Evolutionary conservation across 1,139 yeast genomes (phyloP).

Genomic region (Pneumocystis sp.): DNA sequence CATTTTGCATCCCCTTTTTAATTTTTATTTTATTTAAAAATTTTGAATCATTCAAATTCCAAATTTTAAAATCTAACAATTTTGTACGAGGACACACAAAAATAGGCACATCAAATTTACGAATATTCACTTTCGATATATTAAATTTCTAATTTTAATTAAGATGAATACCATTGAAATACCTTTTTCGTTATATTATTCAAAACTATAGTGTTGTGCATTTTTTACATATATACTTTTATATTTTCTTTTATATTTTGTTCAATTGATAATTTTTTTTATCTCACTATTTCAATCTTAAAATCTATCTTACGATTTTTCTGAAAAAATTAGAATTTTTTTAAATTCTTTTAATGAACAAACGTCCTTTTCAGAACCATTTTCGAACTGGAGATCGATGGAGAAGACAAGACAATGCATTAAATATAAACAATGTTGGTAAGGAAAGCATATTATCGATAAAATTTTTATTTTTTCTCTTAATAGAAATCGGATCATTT

Average conservation of each 20-base stretch:
- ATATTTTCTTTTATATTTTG: neutral
- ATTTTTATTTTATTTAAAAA: neutral
- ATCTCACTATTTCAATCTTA: neutral
- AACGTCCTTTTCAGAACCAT: neutral
- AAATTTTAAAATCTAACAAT: neutral
- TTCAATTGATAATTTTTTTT: neutral
- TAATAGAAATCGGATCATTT: constrained; percentile 79
- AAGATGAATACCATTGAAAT: neutral
- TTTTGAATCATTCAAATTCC: neutral
- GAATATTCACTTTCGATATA: no score
- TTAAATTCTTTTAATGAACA: neutral
- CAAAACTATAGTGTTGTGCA: neutral
- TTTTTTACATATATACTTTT: neutral
- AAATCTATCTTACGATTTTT: neutral
- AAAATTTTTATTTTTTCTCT: constrained; percentile 16
- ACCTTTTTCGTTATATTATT: neutral
- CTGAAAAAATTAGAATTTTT: neutral
- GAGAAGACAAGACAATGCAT: neutral
- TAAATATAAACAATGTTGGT: neutral
- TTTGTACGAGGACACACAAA: neutral
- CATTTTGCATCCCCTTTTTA: neutral
- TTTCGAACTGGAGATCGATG: neutral
- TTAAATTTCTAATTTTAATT: neutral
- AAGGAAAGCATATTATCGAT: neutral
- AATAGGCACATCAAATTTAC: neutral